phyloP scores from a whole-genome alignment of 202 grass and related monocot species.

The Panicum virgatum region DNA sequence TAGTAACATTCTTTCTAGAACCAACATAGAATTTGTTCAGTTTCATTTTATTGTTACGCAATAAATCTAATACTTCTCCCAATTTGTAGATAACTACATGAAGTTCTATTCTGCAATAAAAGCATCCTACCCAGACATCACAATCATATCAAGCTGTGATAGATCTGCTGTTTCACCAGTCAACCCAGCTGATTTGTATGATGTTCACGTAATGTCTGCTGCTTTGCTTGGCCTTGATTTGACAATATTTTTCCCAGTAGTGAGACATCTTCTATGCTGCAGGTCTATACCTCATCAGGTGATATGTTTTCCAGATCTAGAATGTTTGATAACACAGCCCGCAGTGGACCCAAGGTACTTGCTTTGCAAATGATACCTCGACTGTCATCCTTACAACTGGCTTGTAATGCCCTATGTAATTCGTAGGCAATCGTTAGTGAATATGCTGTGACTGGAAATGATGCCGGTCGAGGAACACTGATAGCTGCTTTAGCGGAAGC shows the following conservation, averaged over 20 bases:
- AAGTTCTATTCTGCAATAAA: conserved; percentile 86
- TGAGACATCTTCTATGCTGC: conserved; percentile 39
- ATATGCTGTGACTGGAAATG: conserved; percentile 84
- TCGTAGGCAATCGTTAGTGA: conserved; percentile 81
- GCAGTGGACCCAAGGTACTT: conserved; percentile 68
- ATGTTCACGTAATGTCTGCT: conserved; percentile 77
- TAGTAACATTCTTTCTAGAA: background rate
- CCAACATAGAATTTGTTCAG: background rate
- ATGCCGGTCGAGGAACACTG: conserved; percentile 76
- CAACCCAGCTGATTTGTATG: conserved; percentile 87
- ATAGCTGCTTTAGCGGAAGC: conserved; percentile 78
- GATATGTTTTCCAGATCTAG: conserved; percentile 85
- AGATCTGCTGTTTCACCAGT: conserved; percentile 55
- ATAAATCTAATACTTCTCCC: background rate
- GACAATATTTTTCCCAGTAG: conserved; percentile 13
- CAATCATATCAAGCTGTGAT: conserved; percentile 87
- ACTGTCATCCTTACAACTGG: conserved; percentile 24
- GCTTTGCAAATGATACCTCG: conserved; percentile 13
- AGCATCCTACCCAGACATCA: conserved; percentile 82
- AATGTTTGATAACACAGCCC: conserved; percentile 68
- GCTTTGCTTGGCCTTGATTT: conserved; percentile 9
- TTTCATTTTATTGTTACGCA: conserved; percentile 19
- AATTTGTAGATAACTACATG: conserved; percentile 66
- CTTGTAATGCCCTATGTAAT: conserved; percentile 5
- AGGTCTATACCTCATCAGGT: conserved; percentile 87